Percentiles rank a stretch among this genome's conserved stretches.
phyloP scores from a whole-genome alignment of 345 rosid genomes.

The Acer saccharum region DNA sequence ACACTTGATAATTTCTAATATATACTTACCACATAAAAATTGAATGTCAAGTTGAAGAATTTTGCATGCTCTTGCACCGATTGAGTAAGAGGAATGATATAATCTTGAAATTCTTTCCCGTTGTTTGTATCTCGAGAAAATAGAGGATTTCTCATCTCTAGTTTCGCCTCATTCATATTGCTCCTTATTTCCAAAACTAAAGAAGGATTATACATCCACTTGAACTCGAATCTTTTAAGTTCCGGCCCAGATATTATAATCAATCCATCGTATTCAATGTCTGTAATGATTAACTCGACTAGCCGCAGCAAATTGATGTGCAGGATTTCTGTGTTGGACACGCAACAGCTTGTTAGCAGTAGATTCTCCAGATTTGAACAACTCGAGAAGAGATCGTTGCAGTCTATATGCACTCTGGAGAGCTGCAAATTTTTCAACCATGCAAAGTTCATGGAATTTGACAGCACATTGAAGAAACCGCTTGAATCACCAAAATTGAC shows the following conservation, averaged over 20 bases:
- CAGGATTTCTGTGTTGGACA: background rate
- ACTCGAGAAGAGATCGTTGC: background rate
- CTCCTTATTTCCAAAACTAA: background rate
- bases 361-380: background rate
- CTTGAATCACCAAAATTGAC: background rate
- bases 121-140: background rate
- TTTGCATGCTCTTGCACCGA: background rate
- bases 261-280: background rate
- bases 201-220: background rate
- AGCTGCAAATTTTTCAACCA: background rate
- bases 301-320: background rate
- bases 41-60: background rate
- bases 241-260: background rate
- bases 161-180: background rate
- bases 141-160: background rate
- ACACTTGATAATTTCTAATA: no score
- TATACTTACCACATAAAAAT: background rate
- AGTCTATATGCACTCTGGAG: background rate
- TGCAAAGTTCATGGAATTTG: background rate
- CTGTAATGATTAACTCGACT: background rate
- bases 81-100: background rate
- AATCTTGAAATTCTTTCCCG: background rate
- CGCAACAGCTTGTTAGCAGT: background rate
- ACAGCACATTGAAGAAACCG: background rate
- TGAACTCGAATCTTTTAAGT: background rate